Percentiles rank a stretch among this genome's conserved stretches.
These are phyloP conservation scores for Ogataea nitratoaversa DNA, from an alignment of 805 yeast genomes.

Conservation along the genomic window DNA sequence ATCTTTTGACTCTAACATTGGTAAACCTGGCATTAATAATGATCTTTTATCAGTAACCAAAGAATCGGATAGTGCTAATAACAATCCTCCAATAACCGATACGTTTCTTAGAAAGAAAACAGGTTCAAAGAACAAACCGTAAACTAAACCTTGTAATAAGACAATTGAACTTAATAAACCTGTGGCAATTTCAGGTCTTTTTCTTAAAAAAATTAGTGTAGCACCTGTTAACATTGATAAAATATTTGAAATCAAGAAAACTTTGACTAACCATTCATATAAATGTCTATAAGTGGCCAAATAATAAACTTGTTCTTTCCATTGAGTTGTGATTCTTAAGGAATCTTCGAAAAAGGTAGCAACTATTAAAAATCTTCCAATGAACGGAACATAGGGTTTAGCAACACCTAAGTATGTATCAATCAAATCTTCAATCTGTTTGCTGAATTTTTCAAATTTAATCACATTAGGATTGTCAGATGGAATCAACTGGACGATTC, in stretches of 20 bases:
- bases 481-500: conserved; percentile 28
- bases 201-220: conserved; percentile 63
- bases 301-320: conserved; percentile 87
- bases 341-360: conserved; percentile 93
- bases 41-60: conserved; percentile 71
- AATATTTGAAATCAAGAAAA: conserved; percentile 64
- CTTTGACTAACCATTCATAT: conserved; percentile 71
- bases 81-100: conserved; percentile 87
- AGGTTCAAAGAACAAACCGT: conserved; percentile 80
- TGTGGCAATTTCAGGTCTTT: conserved; percentile 66
- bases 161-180: conserved; percentile 67
- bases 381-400: conserved; percentile 76
- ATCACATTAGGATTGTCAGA: conserved; percentile 28
- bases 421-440: conserved; percentile 49
- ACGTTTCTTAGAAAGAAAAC: conserved; percentile 81
- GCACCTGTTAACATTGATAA: conserved; percentile 71
- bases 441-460: conserved; percentile 47
- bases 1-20: conserved; percentile 67
- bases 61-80: conserved; percentile 83
- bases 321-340: conserved; percentile 75
- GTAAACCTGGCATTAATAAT: conserved; percentile 69
- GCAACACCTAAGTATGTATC: conserved; percentile 48
- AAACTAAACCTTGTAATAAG: conserved; percentile 76
- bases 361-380: conserved; percentile 86
- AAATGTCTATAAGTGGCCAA: conserved; percentile 73